Conservation (phyloP, 257 asterid species). For the Solanum etuberosum region DNA sequence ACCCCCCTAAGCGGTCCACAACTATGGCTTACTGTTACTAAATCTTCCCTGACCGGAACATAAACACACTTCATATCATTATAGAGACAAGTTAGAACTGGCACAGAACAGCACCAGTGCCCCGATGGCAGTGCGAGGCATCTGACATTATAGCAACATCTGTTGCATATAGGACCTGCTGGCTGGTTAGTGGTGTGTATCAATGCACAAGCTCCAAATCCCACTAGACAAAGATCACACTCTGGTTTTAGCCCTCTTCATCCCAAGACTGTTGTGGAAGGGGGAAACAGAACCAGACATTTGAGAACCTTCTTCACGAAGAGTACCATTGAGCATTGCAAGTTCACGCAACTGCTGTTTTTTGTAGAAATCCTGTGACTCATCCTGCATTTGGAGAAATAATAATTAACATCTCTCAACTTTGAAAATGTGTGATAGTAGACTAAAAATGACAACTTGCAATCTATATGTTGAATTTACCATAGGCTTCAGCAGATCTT, state of each 20-base stretch:
- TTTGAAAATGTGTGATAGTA: neutral
- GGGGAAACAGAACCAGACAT: conserved; percentile 95
- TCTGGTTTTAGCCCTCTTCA: conserved; percentile 97
- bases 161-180: conserved; percentile 18
- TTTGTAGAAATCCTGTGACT: conserved; percentile 78
- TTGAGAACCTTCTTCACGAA: conserved; percentile 83
- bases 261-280: conserved; percentile 78
- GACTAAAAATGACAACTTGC: neutral
- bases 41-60: conserved; percentile 25
- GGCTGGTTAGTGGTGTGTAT: conserved; percentile 15
- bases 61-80: conserved; percentile 37
- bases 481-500: conserved; percentile 93
- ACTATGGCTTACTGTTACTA: conserved; percentile 18
- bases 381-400: conserved; percentile 49
- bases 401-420: neutral
- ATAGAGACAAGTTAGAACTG: conserved; percentile 40
- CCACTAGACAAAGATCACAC: conserved; percentile 31
- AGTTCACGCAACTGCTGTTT: conserved; percentile 92
- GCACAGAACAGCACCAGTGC: conserved; percentile 29
- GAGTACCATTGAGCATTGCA: conserved; percentile 88
- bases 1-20: conserved; percentile 18
- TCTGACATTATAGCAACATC: conserved; percentile 22
- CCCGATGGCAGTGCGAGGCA: conserved; percentile 30
- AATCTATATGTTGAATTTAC: conserved; percentile 22
- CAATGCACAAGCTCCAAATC: conserved; percentile 11